Base-by-base conservation (phyloP, 163 green algal genomes). In the Trebouxia gelatinosa region DNA sequence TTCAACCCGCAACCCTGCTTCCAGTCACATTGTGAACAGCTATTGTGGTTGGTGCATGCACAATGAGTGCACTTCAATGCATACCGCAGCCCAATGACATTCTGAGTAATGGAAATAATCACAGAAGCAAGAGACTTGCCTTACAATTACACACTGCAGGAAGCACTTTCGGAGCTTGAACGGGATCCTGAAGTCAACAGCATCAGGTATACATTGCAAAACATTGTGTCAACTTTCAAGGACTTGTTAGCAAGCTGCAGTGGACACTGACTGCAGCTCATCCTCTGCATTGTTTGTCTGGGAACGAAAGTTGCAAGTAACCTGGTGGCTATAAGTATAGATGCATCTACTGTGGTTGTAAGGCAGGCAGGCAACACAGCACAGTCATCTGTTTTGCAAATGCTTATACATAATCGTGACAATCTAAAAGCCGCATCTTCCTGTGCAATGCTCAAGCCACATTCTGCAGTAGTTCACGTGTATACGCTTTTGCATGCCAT, bases 181-280 rank as follows among this genome's bases (percentile, higher is more conserved):
- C 23, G 34, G 50, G 64, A 72, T 43, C 21, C 50, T 7, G 64
- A 72, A 37, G 35, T 72, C 16, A 72, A 54, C 64, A 72, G 37
- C 23, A 72, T 72, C 64, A 72, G 64, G 64, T 72, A 17, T 17
- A 58, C 13, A 17, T 23, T 7, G 48, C 48, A 59, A 1, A 19
- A 2, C 48, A 59, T 19, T 2, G 48, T 3, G 48, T 19, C 48
- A 3, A 2, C 48, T 59, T 2, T 59, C 19, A 19, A 59, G 26
- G 19, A 19, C 3, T 59, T 19, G 19, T 59, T 19, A 59, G 48
- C 48, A 59, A 28, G 48, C 48, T 59, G 48, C 48, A 59, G 48
- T 19, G 48, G 19, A 59, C 3, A 3, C 2, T 7, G 2, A 1
- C 48, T 19, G 2, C 48, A 3, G 26, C 2, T 3, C 2, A 3